These are phyloP conservation scores for Geotrichum reessii DNA, from an alignment of 1,139 yeast genomes.

Conservation along the genomic window DNA sequence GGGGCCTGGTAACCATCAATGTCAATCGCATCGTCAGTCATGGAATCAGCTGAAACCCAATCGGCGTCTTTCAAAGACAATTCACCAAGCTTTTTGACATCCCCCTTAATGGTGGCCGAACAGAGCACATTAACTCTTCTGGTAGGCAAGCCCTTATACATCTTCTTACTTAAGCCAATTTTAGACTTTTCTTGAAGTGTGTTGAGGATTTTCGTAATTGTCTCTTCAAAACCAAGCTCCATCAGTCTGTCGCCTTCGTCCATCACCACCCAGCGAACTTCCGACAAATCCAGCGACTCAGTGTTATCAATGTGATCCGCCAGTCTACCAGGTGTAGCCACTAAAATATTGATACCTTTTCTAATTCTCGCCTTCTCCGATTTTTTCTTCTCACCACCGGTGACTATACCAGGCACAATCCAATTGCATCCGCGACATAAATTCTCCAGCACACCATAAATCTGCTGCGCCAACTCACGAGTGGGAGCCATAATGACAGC, in stretches of 20 bases:
- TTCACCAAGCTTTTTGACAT: conserved; percentile 74
- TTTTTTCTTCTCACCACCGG: conserved; percentile 93
- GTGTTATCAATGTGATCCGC: conserved; percentile 93
- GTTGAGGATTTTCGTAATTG: conserved; percentile 68
- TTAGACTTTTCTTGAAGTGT: conserved; percentile 16
- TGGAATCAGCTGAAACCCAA: conserved; percentile 45
- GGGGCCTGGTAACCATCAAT: conserved; percentile 58
- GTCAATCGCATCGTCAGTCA: conserved; percentile 38
- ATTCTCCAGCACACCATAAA: conserved; percentile 70
- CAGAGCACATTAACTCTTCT: conserved; percentile 75
- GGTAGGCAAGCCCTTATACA: conserved; percentile 45
- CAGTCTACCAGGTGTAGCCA: conserved; percentile 88
- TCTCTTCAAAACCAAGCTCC: conserved; percentile 94
- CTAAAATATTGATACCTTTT: conserved; percentile 81
- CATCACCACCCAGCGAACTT: conserved; percentile 73
- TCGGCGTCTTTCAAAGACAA: conserved; percentile 64
- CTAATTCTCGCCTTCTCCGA: conserved; percentile 85
- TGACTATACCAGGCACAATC: conserved; percentile 86
- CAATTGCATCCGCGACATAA: conserved; percentile 63
- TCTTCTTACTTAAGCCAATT: conserved; percentile 25
- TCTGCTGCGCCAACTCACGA: conserved; percentile 90
- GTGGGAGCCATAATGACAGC: conserved; percentile 89
- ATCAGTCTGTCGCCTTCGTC: conserved; percentile 96
- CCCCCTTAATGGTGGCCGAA: conserved; percentile 87
- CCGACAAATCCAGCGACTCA: conserved; percentile 59